These are phyloP conservation scores for Arthroderma sp. DNA, from an alignment of 2,329 filamentous ascomycete genomes.

Conservation along the genomic window DNA sequence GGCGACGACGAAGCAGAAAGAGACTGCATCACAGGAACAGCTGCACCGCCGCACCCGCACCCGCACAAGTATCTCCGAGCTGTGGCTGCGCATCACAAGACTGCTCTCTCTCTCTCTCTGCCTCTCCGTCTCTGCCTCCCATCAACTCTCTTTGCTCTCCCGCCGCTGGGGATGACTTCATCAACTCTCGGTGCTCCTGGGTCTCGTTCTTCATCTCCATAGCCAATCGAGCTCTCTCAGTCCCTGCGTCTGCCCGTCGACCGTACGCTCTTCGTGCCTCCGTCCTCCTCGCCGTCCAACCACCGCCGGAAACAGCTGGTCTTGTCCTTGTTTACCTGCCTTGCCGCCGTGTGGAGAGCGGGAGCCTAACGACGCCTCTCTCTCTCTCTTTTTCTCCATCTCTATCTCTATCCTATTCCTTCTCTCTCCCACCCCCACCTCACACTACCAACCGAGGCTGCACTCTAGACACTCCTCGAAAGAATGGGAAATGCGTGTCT, in stretches of 20 bases:
- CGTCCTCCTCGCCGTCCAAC: too few species aligned
- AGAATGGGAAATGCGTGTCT: conserved; percentile 30
- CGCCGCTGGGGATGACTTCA: conserved; percentile 2
- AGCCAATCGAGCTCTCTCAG: conserved; percentile 2
- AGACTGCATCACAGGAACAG: not conserved
- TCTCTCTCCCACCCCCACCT: not conserved
- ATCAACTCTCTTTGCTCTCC: not conserved
- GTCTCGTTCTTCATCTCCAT: not conserved
- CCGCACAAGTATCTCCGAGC: not conserved
- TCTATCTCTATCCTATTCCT: not conserved
- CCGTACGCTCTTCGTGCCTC: not conserved
- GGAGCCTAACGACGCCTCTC: not conserved
- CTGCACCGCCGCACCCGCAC: not conserved
- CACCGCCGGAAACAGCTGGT: not conserved
- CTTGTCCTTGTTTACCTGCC: not conserved
- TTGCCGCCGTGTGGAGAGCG: not conserved
- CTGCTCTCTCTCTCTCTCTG: not conserved
- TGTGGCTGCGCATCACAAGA: conserved; percentile 2
- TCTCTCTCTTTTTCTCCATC: too few species aligned
- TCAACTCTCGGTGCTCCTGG: not conserved
- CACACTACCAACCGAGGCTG: not conserved
- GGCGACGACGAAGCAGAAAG: not conserved
- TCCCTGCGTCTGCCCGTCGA: not conserved
- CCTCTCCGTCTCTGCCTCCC: not conserved
- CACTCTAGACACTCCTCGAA: not conserved